Evolutionary conservation across 305 asterid species (phyloP), one percentile per base, ranked within the genome.

Genomic region (Fraxinus nigra): DNA sequence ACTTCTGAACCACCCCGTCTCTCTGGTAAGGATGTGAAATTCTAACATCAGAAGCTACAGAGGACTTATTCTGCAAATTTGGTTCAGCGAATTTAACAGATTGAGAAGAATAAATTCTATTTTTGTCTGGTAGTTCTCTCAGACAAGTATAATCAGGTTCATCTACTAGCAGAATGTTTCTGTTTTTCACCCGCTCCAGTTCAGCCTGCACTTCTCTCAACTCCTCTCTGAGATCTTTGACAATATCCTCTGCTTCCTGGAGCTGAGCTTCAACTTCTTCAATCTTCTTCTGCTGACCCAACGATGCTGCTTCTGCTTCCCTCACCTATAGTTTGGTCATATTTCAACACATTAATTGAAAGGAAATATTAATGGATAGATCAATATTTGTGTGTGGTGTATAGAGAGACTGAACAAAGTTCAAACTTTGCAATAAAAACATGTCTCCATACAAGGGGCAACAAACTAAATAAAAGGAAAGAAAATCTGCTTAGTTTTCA

Each of bases 261-360:
- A 95, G 99, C 83, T 95, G 99, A 73, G 97, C 97, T 88, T 94
- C 99, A 20, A 95, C 97, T 85, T 92, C 98, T 37, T 91, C 97
- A 56, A 93, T 90, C 91, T 93, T 95, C 74, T 81, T 91, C 90
- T 89, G 94, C 84, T 92, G 92, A 86, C 61, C 89, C 86, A 87
- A 33, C 56, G 92, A 73, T 28, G 82, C 82, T 84, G 89, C 79
- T 83, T 91, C 95, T 22, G 91, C 92, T 87, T 89, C 93, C 76
- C 85, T 79, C 79, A 83, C 77, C 99, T 95, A 93, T 78, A 76
- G 34, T 80, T 83, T 67, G 77, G 78, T 76, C 72, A 48, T 75
- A 80, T 75, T 72, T 77, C 83, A 77, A 79, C 48, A 16, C 14
- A 32, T 70, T 20, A 51, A 40, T 65, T 24, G 7, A 76, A 40